These are phyloP conservation scores for Dryas integrifolia DNA, from an alignment of 331 rosid species.

Conservation along the genomic window DNA sequence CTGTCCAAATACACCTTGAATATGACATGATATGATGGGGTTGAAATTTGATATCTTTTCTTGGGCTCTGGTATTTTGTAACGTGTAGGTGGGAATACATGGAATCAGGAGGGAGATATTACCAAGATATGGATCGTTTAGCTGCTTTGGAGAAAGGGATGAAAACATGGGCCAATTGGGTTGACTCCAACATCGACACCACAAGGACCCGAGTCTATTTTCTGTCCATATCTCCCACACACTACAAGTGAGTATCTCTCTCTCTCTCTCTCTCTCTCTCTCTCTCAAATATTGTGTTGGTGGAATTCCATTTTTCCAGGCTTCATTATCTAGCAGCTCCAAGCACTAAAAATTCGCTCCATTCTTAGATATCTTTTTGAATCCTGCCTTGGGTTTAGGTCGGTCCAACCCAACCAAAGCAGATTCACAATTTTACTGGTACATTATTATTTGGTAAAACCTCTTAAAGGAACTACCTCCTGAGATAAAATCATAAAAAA, in stretches of 20 bases:
- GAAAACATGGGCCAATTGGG: conserved; percentile 94
- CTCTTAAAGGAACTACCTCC: background rate
- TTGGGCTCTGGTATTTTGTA: conserved; percentile 18
- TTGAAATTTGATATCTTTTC: background rate
- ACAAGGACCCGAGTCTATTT: conserved; percentile 69
- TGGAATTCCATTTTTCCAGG: conserved; percentile 11
- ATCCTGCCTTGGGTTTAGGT: background rate
- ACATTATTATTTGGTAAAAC: background rate
- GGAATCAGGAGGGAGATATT: conserved; percentile 72
- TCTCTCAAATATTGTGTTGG: conserved; percentile 39
- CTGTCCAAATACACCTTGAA: too few relatives aligned
- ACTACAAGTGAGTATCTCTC: conserved; percentile 53
- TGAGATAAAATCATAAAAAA: background rate
- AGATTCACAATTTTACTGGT: background rate
- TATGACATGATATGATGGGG: background rate
- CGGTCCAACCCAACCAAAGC: background rate
- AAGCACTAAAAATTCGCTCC: conserved; percentile 27
- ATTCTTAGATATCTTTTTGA: conserved; percentile 11
- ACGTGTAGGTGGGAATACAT: conserved; percentile 91
- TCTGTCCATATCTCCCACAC: conserved; percentile 83
- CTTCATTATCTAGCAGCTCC: conserved; percentile 28
- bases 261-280: conserved; percentile 14
- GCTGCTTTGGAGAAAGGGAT: conserved; percentile 83
- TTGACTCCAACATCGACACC: conserved; percentile 61
- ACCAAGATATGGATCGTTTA: conserved; percentile 79